Evolutionary conservation across 176 grass and related monocot species (phyloP).

Genomic region (Oryza brachyantha): DNA sequence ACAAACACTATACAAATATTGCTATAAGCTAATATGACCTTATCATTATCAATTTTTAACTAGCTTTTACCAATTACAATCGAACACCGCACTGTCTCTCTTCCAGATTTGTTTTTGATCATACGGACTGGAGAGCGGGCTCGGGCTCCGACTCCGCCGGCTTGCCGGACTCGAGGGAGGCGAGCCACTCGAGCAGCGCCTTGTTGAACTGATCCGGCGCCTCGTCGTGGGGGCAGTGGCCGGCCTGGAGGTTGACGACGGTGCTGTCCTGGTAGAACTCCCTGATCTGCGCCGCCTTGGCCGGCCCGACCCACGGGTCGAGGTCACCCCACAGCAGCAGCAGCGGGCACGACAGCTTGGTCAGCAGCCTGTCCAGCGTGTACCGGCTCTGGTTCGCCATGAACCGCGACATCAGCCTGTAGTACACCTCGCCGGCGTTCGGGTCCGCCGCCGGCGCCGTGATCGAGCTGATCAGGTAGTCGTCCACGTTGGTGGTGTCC

Average conservation of each 20-base stretch:
- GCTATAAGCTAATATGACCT: not conserved
- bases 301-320: conserved; percentile 83
- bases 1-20: not conserved
- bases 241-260: conserved; percentile 80
- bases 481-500: conserved; percentile 70
- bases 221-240: conserved; percentile 93
- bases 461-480: conserved; percentile 82
- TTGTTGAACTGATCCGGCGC: conserved; percentile 75
- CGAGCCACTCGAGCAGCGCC: conserved; percentile 81
- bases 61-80: not conserved
- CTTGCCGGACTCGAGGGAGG: conserved; percentile 29
- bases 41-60: not conserved
- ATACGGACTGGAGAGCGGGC: conserved; percentile 51
- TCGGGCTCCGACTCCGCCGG: not conserved
- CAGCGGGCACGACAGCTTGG: conserved; percentile 72
- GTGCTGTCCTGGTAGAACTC: conserved; percentile 74
- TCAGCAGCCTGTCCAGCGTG: conserved; percentile 71
- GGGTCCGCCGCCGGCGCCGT: conserved; percentile 73
- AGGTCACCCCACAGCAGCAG: conserved; percentile 90
- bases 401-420: conserved; percentile 84
- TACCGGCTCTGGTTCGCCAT: conserved; percentile 93
- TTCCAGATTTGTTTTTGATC: not conserved
- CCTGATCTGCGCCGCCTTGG: conserved; percentile 69
- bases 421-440: conserved; percentile 93
- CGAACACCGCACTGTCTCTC: not conserved